Evolutionary conservation across 2,329 filamentous ascomycete species (phyloP).

Genomic region (Epichloe brachyelytri): DNA sequence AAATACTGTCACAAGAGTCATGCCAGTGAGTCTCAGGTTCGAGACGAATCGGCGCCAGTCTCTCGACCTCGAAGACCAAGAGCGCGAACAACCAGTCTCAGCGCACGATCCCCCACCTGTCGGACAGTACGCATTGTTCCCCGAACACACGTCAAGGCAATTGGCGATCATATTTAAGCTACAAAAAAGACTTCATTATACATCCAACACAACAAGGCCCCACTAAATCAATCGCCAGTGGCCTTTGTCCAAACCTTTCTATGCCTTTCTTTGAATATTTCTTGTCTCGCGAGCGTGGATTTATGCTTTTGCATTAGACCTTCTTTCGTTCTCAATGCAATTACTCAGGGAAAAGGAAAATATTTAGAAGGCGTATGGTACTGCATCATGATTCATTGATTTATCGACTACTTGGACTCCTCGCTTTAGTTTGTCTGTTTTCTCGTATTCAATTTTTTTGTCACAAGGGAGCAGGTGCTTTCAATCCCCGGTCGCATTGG

Average conservation of each 20-base stretch:
- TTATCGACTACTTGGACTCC: not conserved
- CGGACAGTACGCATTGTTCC: conserved; percentile 35
- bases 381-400: not conserved
- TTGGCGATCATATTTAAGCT: conserved; percentile 20
- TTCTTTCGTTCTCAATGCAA: not conserved
- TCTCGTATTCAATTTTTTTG: not conserved
- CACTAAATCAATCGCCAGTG: not conserved
- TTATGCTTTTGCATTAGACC: not conserved
- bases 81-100: conserved; percentile 33
- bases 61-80: conserved; percentile 24
- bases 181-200: not conserved
- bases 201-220: not conserved
- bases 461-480: not conserved
- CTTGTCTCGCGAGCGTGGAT: not conserved
- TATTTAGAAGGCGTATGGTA: not conserved
- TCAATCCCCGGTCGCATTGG: no score
- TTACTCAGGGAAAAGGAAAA: not conserved
- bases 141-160: conserved; percentile 19
- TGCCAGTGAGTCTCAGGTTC: conserved; percentile 24
- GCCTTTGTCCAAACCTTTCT: not conserved
- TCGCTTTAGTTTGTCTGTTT: not conserved
- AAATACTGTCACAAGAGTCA: conserved; percentile 22
- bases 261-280: not conserved
- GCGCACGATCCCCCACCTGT: conserved; percentile 29
- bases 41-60: conserved; percentile 15